A percentile compares a stretch with the other conserved stretches of the same genome.
Conservation (phyloP, 768 basidiomycete genomes). For the Vararia minispora region DNA sequence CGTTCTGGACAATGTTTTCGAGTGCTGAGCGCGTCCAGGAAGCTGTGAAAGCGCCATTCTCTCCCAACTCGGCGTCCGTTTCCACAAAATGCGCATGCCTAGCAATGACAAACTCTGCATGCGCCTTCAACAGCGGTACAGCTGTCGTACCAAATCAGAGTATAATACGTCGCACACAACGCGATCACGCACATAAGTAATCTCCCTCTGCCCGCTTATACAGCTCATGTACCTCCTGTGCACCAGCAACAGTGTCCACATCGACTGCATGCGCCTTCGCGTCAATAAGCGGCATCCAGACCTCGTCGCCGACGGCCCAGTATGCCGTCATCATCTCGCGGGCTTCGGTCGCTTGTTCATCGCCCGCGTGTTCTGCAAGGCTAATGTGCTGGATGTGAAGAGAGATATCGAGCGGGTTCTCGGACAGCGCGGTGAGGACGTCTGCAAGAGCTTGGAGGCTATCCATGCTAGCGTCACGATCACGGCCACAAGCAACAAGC, state of each 20-base stretch:
- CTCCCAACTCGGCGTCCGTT: slow-evolving; percentile 31
- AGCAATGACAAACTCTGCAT: slow-evolving; percentile 48
- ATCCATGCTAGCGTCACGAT: no score
- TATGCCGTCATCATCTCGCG: slow-evolving; percentile 55
- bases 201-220: slow-evolving; percentile 62
- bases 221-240: slow-evolving; percentile 44
- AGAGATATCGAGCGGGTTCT: slow-evolving; percentile 47
- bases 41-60: slow-evolving; percentile 47
- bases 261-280: slow-evolving; percentile 39
- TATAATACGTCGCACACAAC: slow-evolving; percentile 5
- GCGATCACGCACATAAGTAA: slow-evolving; percentile 58
- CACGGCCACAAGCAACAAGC: no score
- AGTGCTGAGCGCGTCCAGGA: slow-evolving; percentile 52
- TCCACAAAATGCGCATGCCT: slow-evolving; percentile 25
- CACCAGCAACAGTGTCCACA: slow-evolving; percentile 38
- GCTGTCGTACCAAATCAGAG: slow-evolving; percentile 32
- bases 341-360: slow-evolving; percentile 48
- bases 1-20: slow-evolving; percentile 41
- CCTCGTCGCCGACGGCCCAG: slow-evolving; percentile 53
- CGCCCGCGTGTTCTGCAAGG: slow-evolving; percentile 43
- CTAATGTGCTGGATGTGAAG: slow-evolving; percentile 60
- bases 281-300: slow-evolving; percentile 64
- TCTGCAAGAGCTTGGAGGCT: slow-evolving; percentile 57
- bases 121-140: slow-evolving; percentile 60
- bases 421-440: slow-evolving; percentile 45